Evolutionary conservation across 495 filamentous ascomycete species (phyloP).

Genomic region (Podospora pseudoanserina): DNA sequence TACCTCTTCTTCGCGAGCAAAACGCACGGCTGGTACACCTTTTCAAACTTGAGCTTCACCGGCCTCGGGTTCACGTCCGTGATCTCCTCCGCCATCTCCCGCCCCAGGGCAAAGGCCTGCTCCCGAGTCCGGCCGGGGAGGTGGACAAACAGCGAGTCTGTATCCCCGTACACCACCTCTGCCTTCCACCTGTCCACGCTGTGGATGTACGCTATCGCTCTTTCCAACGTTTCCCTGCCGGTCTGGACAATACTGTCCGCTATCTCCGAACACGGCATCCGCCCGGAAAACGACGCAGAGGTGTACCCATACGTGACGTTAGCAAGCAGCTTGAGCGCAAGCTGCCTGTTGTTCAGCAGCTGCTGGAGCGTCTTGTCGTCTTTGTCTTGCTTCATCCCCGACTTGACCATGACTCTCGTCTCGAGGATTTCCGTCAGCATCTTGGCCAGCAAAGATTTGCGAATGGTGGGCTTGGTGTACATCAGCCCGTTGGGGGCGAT

Average conservation of each 20-base stretch:
- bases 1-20: slow-evolving; percentile 96
- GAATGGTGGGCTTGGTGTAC: slow-evolving; percentile 79
- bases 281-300: slow-evolving; percentile 88
- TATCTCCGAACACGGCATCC: slow-evolving; percentile 97
- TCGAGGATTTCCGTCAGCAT: slow-evolving; percentile 97
- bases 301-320: slow-evolving; percentile 99
- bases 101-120: slow-evolving; percentile 87
- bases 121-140: slow-evolving; percentile 81
- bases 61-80: slow-evolving; percentile 89
- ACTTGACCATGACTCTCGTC: slow-evolving; percentile 97
- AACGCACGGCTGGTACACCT: slow-evolving; percentile 93
- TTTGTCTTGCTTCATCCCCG: slow-evolving; percentile 92
- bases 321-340: slow-evolving; percentile 94
- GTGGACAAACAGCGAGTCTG: slow-evolving; percentile 92
- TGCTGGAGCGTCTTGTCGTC: slow-evolving; percentile 83
- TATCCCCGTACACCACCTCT: slow-evolving; percentile 97
- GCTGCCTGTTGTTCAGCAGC: slow-evolving; percentile 87
- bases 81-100: slow-evolving; percentile 85
- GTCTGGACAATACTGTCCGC: slow-evolving; percentile 98
- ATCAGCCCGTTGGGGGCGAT: slow-evolving; percentile 96
- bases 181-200: slow-evolving; percentile 82
- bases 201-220: slow-evolving; percentile 89
- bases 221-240: slow-evolving; percentile 88
- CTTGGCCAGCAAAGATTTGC: slow-evolving; percentile 88
- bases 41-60: slow-evolving; percentile 96